Conservation (phyloP, 805 yeast species). For the Kodamaea leandrae region DNA sequence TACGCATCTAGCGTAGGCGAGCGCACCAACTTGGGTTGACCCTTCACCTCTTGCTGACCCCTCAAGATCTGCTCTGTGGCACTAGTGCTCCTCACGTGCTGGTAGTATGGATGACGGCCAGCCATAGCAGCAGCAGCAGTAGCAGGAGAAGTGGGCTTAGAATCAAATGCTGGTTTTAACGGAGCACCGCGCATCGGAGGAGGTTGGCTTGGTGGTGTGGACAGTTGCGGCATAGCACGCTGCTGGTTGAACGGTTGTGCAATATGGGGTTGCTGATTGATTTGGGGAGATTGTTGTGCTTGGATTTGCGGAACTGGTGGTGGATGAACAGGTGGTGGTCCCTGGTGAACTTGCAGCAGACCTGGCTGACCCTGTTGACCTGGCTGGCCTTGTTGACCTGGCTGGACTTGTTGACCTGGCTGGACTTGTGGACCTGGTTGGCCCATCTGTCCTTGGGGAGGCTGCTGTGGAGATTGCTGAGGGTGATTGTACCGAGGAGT, state of each 20-base stretch:
- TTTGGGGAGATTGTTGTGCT: not conserved
- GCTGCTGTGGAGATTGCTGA: not conserved
- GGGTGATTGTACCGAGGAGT: not conserved
- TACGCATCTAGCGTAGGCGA: not conserved
- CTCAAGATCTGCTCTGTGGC: not conserved
- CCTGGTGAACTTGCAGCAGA: not conserved
- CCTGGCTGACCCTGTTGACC: not conserved
- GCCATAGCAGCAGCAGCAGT: slow-evolving; percentile 9
- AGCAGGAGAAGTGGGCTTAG: slow-evolving; percentile 1
- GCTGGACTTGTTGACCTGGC: not conserved
- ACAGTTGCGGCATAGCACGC: too few species aligned
- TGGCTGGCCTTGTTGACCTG: not conserved
- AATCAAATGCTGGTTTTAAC: slow-evolving; percentile 2
- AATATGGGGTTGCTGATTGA: not conserved
- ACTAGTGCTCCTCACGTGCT: slow-evolving; percentile 6
- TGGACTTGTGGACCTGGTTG: not conserved
- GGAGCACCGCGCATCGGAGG: too few species aligned
- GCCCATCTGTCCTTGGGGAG: not conserved
- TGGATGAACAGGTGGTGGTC: too few species aligned
- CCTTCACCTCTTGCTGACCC: not conserved
- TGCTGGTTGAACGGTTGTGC: not conserved
- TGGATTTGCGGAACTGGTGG: not conserved
- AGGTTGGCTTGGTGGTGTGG: too few species aligned
- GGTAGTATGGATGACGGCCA: slow-evolving; percentile 8
- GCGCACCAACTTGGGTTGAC: not conserved